Conservation (phyloP, 352 stramenopile species). For the Pythium aphanidermatum region DNA sequence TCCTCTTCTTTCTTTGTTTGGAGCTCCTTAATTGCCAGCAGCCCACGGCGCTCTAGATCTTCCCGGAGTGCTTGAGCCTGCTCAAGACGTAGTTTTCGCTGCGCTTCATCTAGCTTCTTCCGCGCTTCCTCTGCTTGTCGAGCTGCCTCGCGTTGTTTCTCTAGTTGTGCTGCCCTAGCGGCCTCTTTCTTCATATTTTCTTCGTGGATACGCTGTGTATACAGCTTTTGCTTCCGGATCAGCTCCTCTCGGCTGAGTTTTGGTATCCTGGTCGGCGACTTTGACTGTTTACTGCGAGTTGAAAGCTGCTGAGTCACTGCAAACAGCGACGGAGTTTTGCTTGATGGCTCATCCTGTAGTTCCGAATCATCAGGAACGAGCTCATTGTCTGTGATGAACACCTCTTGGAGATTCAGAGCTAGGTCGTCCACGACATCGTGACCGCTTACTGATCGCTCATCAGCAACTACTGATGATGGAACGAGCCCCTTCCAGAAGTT, state of each 20-base stretch:
- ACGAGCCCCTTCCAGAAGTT: conserved; percentile 34
- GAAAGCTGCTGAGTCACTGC: conserved; percentile 4
- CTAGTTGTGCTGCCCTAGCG: conserved; percentile 10
- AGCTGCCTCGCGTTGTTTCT: conserved; percentile 25
- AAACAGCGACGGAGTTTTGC: conserved; percentile 1
- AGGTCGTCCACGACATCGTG: neutral
- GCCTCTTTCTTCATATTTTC: conserved; percentile 35
- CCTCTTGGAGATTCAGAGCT: neutral
- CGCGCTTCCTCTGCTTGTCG: conserved; percentile 20
- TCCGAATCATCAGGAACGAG: neutral
- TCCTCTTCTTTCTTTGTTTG: conserved; percentile 47
- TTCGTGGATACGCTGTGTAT: conserved; percentile 30
- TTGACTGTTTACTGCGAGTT: neutral
- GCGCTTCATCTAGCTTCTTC: conserved; percentile 24
- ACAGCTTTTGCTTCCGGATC: conserved; percentile 30
- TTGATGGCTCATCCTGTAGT: neutral
- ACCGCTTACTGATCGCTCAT: neutral
- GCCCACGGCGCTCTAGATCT: conserved; percentile 30
- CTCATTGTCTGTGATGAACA: neutral
- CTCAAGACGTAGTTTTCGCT: conserved; percentile 19
- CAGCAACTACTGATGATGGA: neutral
- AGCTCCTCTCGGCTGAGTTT: conserved; percentile 22
- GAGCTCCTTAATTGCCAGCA: conserved; percentile 33
- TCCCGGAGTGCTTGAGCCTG: conserved; percentile 26
- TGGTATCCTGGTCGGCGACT: neutral